Evolutionary conservation across 75 land plant species (phyloP).

Genomic region (Picea glauca): DNA sequence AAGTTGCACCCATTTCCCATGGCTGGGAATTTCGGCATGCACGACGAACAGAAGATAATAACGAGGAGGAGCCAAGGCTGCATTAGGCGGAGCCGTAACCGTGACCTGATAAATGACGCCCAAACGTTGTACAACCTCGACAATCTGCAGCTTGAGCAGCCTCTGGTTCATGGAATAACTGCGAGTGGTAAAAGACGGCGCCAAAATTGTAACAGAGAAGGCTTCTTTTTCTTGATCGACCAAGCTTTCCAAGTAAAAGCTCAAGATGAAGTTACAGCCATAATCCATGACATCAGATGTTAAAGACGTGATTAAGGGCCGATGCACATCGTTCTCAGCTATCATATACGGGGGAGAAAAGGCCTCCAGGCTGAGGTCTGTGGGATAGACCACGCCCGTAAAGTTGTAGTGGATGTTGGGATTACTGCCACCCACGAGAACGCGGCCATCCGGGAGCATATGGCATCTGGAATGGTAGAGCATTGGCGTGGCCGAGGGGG

Average conservation of each 20-base stretch:
- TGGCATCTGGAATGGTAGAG: too few species aligned
- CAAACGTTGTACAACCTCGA: too few species aligned
- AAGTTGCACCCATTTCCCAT: constrained; percentile 48
- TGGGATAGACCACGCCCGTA: too few species aligned
- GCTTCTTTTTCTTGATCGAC: too few species aligned
- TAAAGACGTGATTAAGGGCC: constrained; percentile 10
- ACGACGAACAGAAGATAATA: constrained; percentile 72
- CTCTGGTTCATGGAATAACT: constrained; percentile 58
- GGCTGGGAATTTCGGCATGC: constrained; percentile 51
- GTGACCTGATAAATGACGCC: constrained; percentile 1
- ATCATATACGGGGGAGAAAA: constrained; percentile 42
- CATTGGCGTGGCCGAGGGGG: too few species aligned
- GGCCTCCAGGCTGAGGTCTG: constrained; percentile 51
- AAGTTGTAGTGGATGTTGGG: constrained; percentile 20
- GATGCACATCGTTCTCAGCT: constrained; percentile 11
- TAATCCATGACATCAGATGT: too few species aligned
- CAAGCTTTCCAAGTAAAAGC: not conserved
- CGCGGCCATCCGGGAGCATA: too few species aligned
- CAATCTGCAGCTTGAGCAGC: constrained; percentile 26
- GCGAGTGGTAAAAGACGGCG: constrained; percentile 60
- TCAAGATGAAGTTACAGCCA: not conserved
- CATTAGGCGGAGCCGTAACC: constrained; percentile 40
- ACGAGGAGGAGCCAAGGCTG: constrained; percentile 62
- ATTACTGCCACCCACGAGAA: too few species aligned
- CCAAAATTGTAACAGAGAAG: constrained; percentile 10